Evolutionary conservation across 2,329 filamentous ascomycete species (phyloP).

Genomic region (Tolypocladium endophyticum): DNA sequence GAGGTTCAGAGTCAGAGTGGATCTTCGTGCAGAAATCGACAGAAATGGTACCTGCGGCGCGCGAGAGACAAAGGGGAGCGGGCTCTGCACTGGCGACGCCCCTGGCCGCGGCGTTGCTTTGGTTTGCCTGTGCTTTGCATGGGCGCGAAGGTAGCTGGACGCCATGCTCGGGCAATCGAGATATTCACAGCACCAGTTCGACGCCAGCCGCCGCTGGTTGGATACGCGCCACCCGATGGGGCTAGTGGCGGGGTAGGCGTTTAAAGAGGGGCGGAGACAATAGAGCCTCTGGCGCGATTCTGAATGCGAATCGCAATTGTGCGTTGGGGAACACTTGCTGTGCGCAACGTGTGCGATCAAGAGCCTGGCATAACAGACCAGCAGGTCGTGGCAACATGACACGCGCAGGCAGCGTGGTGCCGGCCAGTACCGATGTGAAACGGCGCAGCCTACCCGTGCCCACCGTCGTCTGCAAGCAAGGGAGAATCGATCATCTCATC

Average conservation of each 20-base stretch:
- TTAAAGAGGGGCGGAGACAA: slow-evolving; percentile 3
- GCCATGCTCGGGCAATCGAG: neutral
- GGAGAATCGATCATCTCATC: slow-evolving; percentile 4
- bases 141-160: neutral
- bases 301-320: slow-evolving; percentile 2
- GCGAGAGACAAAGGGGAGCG: slow-evolving; percentile 11
- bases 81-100: slow-evolving; percentile 6
- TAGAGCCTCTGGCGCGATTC: slow-evolving; percentile 1
- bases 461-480: slow-evolving; percentile 1
- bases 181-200: neutral
- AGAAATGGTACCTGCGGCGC: slow-evolving; percentile 18
- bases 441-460: neutral
- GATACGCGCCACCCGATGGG: slow-evolving; percentile 1
- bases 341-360: neutral
- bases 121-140: slow-evolving; percentile 8
- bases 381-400: neutral
- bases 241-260: slow-evolving; percentile 4
- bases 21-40: slow-evolving; percentile 18
- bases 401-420: neutral
- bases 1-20: slow-evolving; percentile 12
- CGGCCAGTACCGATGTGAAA: neutral
- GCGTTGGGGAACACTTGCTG: neutral
- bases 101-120: slow-evolving; percentile 6
- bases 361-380: neutral
- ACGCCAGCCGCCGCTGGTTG: neutral